Conservation (phyloP, 805 yeast species). For the Cyberlindnera veronae region DNA sequence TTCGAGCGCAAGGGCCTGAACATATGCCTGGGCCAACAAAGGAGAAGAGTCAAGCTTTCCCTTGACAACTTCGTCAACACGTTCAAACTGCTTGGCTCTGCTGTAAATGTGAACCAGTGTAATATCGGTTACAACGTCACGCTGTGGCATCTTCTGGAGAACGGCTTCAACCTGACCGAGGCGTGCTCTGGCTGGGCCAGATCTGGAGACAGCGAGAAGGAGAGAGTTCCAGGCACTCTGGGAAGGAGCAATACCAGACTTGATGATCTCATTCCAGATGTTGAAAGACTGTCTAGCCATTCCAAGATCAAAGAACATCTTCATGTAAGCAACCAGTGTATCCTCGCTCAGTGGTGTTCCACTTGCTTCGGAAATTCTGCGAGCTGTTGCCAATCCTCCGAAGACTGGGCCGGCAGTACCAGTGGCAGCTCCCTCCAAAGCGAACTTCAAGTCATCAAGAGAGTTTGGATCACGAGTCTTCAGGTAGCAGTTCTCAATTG, state of each 20-base stretch:
- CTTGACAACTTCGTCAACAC: constrained; percentile 31
- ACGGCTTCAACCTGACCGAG: constrained; percentile 38
- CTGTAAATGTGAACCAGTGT: constrained; percentile 45
- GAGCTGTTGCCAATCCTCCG: constrained; percentile 15
- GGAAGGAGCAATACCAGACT: constrained; percentile 38
- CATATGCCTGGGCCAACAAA: constrained; percentile 20
- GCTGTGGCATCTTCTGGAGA: constrained; percentile 32
- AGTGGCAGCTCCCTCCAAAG: constrained; percentile 15
- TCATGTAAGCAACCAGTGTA: constrained; percentile 44
- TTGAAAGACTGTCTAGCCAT: constrained; percentile 36
- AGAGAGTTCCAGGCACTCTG: constrained; percentile 58
- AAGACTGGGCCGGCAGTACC: constrained; percentile 20
- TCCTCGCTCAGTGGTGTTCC: constrained; percentile 36
- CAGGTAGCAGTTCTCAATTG: constrained; percentile 10
- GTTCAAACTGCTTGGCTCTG: constrained; percentile 40
- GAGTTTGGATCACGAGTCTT: constrained; percentile 24
- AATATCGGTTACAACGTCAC: constrained; percentile 47
- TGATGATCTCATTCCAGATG: constrained; percentile 49
- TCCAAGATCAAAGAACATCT: constrained; percentile 38
- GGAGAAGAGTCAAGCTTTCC: constrained; percentile 35
- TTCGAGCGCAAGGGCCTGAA: constrained; percentile 18
- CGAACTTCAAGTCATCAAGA: constrained; percentile 14
- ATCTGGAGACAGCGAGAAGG: constrained; percentile 41
- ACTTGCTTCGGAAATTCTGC: constrained; percentile 26
- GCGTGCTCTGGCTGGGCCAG: constrained; percentile 26